A percentile compares a stretch with the other conserved stretches of the same genome.
Conservation (phyloP, 768 basidiomycete species). For the Lactifluus subvellereus region DNA sequence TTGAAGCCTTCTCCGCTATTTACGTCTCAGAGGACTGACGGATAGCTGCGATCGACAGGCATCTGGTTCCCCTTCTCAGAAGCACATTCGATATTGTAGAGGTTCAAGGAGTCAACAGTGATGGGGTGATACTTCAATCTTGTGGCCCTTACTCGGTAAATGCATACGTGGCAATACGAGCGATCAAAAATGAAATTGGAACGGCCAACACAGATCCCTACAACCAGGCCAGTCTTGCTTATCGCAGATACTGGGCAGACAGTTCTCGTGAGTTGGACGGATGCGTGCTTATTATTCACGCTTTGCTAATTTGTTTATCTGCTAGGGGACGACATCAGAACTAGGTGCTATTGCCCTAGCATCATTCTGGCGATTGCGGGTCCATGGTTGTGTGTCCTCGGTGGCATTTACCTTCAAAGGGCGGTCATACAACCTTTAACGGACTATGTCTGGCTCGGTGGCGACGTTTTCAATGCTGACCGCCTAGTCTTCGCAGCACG, state of each 20-base stretch:
- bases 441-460: conserved; percentile 17
- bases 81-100: neutral
- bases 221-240: neutral
- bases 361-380: conserved; percentile 25
- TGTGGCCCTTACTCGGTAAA: neutral
- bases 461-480: neutral
- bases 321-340: neutral
- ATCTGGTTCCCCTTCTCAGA: neutral
- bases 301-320: neutral
- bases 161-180: neutral
- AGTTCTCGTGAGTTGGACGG: neutral
- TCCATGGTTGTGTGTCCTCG: conserved; percentile 23
- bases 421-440: conserved; percentile 23
- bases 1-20: neutral
- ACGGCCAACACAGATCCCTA: neutral
- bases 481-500: too few relatives aligned
- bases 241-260: neutral
- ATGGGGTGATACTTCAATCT: neutral
- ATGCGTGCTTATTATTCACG: neutral
- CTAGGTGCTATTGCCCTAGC: conserved; percentile 25
- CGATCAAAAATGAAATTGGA: neutral
- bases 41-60: neutral
- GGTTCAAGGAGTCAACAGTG: neutral
- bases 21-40: neutral
- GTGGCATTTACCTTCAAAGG: conserved; percentile 25